Conservation (phyloP, 805 yeast genomes). For the Pichia heedii region DNA sequence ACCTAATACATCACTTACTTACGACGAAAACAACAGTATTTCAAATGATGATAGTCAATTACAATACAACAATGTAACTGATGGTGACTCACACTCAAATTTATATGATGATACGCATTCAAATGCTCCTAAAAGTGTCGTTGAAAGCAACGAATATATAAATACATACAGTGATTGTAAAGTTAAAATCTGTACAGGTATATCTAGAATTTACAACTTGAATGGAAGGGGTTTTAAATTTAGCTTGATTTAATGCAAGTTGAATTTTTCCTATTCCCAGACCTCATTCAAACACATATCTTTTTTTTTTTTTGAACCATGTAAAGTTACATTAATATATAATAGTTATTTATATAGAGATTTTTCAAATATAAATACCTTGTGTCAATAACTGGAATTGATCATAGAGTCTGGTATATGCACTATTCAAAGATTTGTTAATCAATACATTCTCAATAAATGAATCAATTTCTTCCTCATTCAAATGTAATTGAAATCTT, state of each 20-base stretch:
- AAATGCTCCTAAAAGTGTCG: background rate
- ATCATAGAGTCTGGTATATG: conserved; percentile 87
- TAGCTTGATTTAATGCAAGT: background rate
- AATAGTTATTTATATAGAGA: background rate
- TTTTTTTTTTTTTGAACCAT: too few relatives aligned
- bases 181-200: conserved; percentile 35
- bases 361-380: conserved; percentile 67
- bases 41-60: background rate
- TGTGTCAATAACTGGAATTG: conserved; percentile 93
- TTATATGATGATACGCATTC: conserved; percentile 2
- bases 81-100: background rate
- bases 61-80: background rate
- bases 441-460: conserved; percentile 75
- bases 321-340: too few relatives aligned
- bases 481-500: conserved; percentile 68
- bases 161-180: conserved; percentile 15
- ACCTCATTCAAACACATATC: too few relatives aligned
- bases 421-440: conserved; percentile 74
- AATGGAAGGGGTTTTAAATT: conserved; percentile 22
- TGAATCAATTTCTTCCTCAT: conserved; percentile 61
- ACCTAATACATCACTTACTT: background rate
- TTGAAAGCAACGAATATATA: conserved; percentile 6
- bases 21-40: background rate
- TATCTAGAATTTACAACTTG: conserved; percentile 32
- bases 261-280: too few relatives aligned